phyloP scores from a whole-genome alignment of 2,329 filamentous ascomycete genomes.

The Paracamarosporium sp. region DNA sequence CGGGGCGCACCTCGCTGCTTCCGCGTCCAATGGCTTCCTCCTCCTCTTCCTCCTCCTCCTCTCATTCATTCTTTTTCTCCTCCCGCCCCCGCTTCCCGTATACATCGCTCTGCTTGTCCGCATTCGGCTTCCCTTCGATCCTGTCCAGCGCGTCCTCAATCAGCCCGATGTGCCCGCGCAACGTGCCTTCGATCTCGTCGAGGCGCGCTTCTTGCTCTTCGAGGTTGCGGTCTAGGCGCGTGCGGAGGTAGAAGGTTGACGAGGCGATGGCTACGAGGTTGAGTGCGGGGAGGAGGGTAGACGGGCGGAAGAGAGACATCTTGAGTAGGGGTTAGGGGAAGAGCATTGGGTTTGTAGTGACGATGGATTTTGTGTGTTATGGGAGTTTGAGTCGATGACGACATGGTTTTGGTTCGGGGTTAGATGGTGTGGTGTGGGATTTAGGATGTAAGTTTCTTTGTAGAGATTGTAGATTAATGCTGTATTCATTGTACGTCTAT shows the following conservation, averaged over 20 bases:
- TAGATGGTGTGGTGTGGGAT: too few species aligned
- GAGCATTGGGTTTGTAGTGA: not conserved
- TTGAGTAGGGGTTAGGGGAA: not conserved
- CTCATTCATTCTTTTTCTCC: constrained; percentile 26
- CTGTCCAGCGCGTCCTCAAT: constrained; percentile 56
- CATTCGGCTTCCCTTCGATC: constrained; percentile 50
- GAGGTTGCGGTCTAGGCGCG: constrained; percentile 51
- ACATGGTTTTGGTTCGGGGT: constrained; percentile 7
- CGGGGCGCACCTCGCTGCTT: too few species aligned
- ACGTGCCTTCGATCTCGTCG: constrained; percentile 56
- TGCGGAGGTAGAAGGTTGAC: constrained; percentile 33
- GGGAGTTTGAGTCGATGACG: constrained; percentile 14
- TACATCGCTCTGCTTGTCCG: constrained; percentile 46
- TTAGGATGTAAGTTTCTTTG: too few species aligned
- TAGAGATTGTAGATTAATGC: too few species aligned
- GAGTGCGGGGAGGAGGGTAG: constrained; percentile 16
- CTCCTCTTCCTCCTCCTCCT: not conserved
- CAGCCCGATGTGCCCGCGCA: constrained; percentile 55
- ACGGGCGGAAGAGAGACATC: not conserved
- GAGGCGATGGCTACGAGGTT: constrained; percentile 27
- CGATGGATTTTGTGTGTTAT: not conserved
- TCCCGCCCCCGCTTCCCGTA: constrained; percentile 29
- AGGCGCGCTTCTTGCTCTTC: constrained; percentile 57
- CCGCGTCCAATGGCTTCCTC: not conserved
- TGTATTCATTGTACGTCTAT: too few species aligned